A percentile compares a stretch with the other conserved stretches of the same genome.
Conservation (phyloP, 1,284 basidiomycete species). For the Sporisorium sorghi region DNA sequence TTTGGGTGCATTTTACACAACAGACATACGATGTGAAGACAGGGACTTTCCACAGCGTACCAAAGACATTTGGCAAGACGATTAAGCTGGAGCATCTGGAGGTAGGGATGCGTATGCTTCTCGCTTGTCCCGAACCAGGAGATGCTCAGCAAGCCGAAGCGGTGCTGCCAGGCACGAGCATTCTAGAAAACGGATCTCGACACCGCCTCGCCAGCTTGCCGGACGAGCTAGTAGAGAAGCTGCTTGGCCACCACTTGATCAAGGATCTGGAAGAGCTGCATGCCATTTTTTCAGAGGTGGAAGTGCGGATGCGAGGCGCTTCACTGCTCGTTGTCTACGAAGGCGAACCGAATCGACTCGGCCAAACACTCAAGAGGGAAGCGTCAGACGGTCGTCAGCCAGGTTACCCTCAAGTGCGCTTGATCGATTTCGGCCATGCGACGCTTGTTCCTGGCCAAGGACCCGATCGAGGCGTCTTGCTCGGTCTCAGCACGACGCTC, state of each 20-base stretch:
- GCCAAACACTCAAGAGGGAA: slow-evolving; percentile 32
- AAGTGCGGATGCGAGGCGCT: slow-evolving; percentile 84
- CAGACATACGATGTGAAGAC: slow-evolving; percentile 70
- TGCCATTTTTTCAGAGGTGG: slow-evolving; percentile 73
- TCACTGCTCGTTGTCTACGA: slow-evolving; percentile 88
- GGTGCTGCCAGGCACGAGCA: slow-evolving; percentile 19
- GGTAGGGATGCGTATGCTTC: slow-evolving; percentile 81
- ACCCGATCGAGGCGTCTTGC: slow-evolving; percentile 80
- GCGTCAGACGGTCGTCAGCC: background rate
- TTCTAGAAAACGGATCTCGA: background rate
- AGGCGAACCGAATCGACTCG: slow-evolving; percentile 74
- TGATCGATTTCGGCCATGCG: slow-evolving; percentile 96
- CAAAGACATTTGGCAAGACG: slow-evolving; percentile 84
- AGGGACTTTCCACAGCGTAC: slow-evolving; percentile 73
- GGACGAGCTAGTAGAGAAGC: slow-evolving; percentile 66
- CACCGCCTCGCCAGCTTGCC: slow-evolving; percentile 63
- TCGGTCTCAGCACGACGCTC: slow-evolving; percentile 77
- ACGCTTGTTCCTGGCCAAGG: slow-evolving; percentile 78
- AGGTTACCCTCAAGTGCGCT: slow-evolving; percentile 72
- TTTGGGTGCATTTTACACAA: too few species aligned
- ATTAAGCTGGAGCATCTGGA: slow-evolving; percentile 77
- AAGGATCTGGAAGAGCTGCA: slow-evolving; percentile 73
- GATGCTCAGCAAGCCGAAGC: slow-evolving; percentile 36
- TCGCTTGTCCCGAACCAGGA: slow-evolving; percentile 73
- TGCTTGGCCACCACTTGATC: slow-evolving; percentile 69